These are phyloP conservation scores for Nitzschia sp. DNA, from an alignment of 108 stramenopile species.

Conservation along the genomic window DNA sequence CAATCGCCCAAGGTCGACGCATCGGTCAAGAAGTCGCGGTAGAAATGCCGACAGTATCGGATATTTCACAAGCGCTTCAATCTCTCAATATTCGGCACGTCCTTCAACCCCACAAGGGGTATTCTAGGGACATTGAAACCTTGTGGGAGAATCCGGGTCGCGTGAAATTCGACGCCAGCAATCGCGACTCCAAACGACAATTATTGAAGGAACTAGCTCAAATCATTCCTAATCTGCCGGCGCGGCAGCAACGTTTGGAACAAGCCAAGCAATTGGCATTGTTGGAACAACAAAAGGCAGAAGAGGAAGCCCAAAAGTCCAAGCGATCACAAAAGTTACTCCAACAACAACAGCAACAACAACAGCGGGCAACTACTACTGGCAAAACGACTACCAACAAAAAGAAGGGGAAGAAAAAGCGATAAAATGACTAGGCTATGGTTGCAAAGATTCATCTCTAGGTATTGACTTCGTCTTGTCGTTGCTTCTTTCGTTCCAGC, in stretches of 20 bases:
- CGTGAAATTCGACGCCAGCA: constrained; percentile 33
- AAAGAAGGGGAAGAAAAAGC: constrained; percentile 47
- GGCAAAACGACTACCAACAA: constrained; percentile 35
- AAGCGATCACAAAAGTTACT: constrained; percentile 11
- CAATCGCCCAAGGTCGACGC: constrained; percentile 64
- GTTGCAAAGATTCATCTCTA: background rate
- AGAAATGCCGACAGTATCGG: constrained; percentile 62
- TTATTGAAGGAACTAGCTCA: constrained; percentile 54
- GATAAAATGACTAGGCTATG: too few species aligned
- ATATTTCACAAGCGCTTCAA: constrained; percentile 73
- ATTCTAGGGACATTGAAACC: constrained; percentile 63
- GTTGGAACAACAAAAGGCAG: constrained; percentile 13
- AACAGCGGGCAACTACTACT: constrained; percentile 1
- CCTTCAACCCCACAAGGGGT: constrained; percentile 89
- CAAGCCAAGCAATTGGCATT: constrained; percentile 5
- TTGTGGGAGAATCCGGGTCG: constrained; percentile 88
- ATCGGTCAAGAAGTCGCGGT: constrained; percentile 67
- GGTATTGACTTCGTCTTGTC: constrained; percentile 19
- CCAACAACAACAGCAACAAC: constrained; percentile 19
- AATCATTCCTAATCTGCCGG: constrained; percentile 53
- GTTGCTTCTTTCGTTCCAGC: constrained; percentile 29
- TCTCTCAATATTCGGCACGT: constrained; percentile 72
- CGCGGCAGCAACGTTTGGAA: constrained; percentile 51
- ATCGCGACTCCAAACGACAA: constrained; percentile 36
- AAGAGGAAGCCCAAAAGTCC: constrained; percentile 17